Base-by-base conservation (phyloP, 495 filamentous ascomycete species). In the Penicillium cinerascens region DNA sequence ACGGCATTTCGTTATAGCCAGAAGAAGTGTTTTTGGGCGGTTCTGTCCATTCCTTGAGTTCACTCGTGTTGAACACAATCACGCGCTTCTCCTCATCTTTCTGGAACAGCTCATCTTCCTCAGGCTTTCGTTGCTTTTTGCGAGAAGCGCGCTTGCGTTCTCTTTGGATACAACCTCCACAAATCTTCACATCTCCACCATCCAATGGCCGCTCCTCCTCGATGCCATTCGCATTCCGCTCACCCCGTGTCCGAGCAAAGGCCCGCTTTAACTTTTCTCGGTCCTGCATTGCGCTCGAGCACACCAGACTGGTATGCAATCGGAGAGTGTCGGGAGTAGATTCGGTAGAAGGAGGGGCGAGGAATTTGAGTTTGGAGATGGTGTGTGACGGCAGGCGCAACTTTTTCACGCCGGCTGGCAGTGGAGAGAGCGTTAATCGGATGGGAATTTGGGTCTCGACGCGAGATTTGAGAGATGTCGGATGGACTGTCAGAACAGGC, bases 381-480 rank as follows among this genome's bases (percentile, higher is more conserved):
- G 91, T 91, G 63, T 93, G 82, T 2, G 87, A 83, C 15, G 91
- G 92, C 20, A 97, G 76, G 67, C 95, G 91, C 35, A 97, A 64
- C 53, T 83, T 89, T 47, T 82, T 87, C 27, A 91, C 82, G 17
- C 87, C 87, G 3, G 69, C 60, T 1, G 92, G 92, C 42, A 91
- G 70, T 10, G 86, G 82, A 45, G 78, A 82, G 6, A 97, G 71
- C 3, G 84, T 87, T 54, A 97, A 73, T 56, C 81, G 82, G 54
- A 96, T 86, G 2, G 84, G 83, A 51, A 96, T 95, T 63, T 97
- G 92, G 0, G 92, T 97, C 73, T 97, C 92, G 16, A 97, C 92
- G 8, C 92, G 82, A 16, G 92, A 95, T 69, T 97, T 97, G 49
- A 80, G 64, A 9, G 85, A 82, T 3, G 84, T 85, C 2, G 84